Evolutionary conservation across 768 basidiomycete species (phyloP).

Genomic region (Amanita jacksonii): DNA sequence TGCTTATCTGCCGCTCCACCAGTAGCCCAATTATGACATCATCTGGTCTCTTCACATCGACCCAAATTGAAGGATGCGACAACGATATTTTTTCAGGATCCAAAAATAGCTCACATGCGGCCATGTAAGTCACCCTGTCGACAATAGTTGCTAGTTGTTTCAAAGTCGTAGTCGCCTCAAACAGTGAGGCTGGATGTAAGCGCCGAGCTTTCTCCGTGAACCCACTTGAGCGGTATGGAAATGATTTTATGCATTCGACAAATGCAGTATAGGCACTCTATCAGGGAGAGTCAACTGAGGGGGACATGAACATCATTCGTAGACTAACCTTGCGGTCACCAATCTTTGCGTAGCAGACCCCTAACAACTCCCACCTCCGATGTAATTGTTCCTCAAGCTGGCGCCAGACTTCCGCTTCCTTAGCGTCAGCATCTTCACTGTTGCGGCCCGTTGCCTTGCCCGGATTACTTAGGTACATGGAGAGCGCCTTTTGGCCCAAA

Average conservation of each 20-base stretch:
- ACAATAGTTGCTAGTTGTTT: slow-evolving; percentile 53
- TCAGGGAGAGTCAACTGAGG: too few relatives aligned
- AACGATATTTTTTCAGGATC: slow-evolving; percentile 41
- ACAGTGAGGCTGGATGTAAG: slow-evolving; percentile 22
- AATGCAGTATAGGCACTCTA: slow-evolving; percentile 58
- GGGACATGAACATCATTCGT: neutral
- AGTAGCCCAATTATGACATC: slow-evolving; percentile 38
- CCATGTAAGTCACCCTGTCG: slow-evolving; percentile 59
- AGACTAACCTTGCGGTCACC: slow-evolving; percentile 61
- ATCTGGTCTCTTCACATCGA: slow-evolving; percentile 11
- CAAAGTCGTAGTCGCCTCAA: slow-evolving; percentile 30
- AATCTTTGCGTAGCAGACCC: slow-evolving; percentile 66
- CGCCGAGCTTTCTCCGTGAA: slow-evolving; percentile 27
- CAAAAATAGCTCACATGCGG: slow-evolving; percentile 56
- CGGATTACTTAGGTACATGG: slow-evolving; percentile 20
- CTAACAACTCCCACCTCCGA: slow-evolving; percentile 75
- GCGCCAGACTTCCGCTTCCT: slow-evolving; percentile 36
- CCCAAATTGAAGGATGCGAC: slow-evolving; percentile 7
- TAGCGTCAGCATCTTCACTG: slow-evolving; percentile 13
- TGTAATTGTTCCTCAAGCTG: slow-evolving; percentile 57
- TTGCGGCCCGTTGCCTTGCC: neutral
- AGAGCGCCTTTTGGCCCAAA: slow-evolving; percentile 36
- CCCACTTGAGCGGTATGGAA: slow-evolving; percentile 37
- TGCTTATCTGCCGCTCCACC: slow-evolving; percentile 51
- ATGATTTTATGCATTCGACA: slow-evolving; percentile 37